Percentiles rank a stretch among this genome's conserved stretches.
Conservation (phyloP, 208 protist genomes). For the Herpetomonas muscarum region DNA sequence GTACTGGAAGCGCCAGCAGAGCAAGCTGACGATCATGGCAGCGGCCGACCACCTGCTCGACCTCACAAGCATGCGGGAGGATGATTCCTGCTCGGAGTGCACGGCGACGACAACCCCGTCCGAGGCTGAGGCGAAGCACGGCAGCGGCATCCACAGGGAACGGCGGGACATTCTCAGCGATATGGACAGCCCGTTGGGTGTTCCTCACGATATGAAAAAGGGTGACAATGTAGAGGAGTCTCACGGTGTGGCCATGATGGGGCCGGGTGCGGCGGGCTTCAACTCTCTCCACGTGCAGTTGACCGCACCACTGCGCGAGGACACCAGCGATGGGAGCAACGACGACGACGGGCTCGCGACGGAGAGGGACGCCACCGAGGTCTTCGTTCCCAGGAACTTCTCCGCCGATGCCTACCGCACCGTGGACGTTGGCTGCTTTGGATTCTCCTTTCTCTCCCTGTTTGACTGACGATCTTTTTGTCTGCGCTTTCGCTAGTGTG, state of each 20-base stretch:
- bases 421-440: constrained; percentile 59
- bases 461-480: constrained; percentile 22
- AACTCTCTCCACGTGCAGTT: too few relatives aligned
- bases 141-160: too few relatives aligned
- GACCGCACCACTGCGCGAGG: too few relatives aligned
- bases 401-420: constrained; percentile 15
- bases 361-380: constrained; percentile 7
- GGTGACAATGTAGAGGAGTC: too few relatives aligned
- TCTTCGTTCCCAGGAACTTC: too few relatives aligned
- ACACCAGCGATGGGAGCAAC: not conserved
- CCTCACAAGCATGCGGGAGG: not conserved
- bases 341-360: not conserved
- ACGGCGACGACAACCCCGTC: constrained; percentile 2
- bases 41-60: not conserved
- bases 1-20: constrained; percentile 15
- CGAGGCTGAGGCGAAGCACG: too few relatives aligned
- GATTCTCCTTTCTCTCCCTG: constrained; percentile 48
- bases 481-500: not conserved
- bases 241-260: too few relatives aligned
- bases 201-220: too few relatives aligned
- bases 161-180: too few relatives aligned
- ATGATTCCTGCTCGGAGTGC: not conserved
- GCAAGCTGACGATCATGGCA: constrained; percentile 10
- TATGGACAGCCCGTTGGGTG: too few relatives aligned
- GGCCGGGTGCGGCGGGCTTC: too few relatives aligned